A percentile compares a stretch with the other conserved stretches of the same genome.
These are phyloP conservation scores for Mucor irregularis DNA, from an alignment of 371 early-diverging fungal species.

Conservation along the genomic window DNA sequence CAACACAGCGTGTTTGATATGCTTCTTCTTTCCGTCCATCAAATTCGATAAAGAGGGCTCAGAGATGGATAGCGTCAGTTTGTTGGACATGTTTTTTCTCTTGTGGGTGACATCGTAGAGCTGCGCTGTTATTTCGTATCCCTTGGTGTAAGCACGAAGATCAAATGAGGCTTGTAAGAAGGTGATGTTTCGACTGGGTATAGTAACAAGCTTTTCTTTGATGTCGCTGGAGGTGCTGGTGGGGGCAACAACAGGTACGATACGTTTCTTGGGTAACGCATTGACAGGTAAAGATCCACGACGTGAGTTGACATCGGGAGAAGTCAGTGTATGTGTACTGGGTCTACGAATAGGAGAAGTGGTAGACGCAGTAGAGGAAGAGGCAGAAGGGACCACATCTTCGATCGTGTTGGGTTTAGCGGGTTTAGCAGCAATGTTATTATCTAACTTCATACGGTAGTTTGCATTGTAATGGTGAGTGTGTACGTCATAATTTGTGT, in stretches of 20 bases:
- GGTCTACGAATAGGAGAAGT: slow-evolving; percentile 1
- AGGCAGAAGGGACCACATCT: not conserved
- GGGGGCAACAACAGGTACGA: not conserved
- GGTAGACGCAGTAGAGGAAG: not conserved
- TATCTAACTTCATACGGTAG: not conserved
- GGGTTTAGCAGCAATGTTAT: too few species aligned
- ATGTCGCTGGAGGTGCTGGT: not conserved
- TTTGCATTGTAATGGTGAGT: slow-evolving; percentile 6
- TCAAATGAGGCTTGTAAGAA: slow-evolving; percentile 13
- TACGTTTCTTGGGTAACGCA: slow-evolving; percentile 5
- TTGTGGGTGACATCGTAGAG: slow-evolving; percentile 4
- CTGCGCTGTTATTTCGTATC: slow-evolving; percentile 20
- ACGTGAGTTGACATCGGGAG: not conserved
- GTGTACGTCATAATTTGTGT: slow-evolving; percentile 4
- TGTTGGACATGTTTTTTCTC: slow-evolving; percentile 11
- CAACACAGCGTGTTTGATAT: slow-evolving; percentile 7
- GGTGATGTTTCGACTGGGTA: not conserved
- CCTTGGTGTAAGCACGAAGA: slow-evolving; percentile 18
- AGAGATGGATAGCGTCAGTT: slow-evolving; percentile 11
- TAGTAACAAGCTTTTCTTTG: too few species aligned
- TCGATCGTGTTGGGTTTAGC: not conserved
- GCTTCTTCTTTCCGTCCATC: slow-evolving; percentile 11
- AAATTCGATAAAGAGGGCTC: slow-evolving; percentile 17
- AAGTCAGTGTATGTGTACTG: slow-evolving; percentile 1
- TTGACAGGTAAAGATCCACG: slow-evolving; percentile 13